These are phyloP conservation scores for Fibroporia radiculosa DNA, from an alignment of 768 basidiomycete species.

Conservation along the genomic window DNA sequence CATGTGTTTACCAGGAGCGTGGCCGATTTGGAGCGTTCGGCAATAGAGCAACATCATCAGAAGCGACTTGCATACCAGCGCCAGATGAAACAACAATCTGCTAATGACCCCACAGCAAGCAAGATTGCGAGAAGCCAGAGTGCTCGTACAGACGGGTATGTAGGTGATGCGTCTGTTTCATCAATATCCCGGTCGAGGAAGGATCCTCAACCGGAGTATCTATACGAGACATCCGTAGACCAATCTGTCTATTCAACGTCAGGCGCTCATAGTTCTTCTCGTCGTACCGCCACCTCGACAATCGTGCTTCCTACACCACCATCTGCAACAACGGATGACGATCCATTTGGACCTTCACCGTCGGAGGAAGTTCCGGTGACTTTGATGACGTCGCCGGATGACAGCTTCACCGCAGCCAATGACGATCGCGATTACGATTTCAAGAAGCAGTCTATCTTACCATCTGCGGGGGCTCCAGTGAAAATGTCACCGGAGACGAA, in stretches of 20 bases:
- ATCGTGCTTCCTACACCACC: constrained; percentile 38
- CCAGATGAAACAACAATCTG: constrained; percentile 59
- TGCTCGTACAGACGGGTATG: constrained; percentile 42
- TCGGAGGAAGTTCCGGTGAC: constrained; percentile 20
- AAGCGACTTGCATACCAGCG: constrained; percentile 77
- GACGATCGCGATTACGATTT: constrained; percentile 4
- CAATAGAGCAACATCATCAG: constrained; percentile 79
- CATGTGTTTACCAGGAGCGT: constrained; percentile 61
- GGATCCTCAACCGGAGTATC: constrained; percentile 57
- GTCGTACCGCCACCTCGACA: constrained; percentile 35
- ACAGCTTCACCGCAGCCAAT: constrained; percentile 12
- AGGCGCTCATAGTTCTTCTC: constrained; percentile 24
- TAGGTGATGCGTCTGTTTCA: constrained; percentile 22
- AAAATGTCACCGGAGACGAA: constrained; percentile 35
- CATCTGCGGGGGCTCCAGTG: constrained; percentile 17
- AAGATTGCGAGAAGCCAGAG: constrained; percentile 43
- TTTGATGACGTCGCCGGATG: constrained; percentile 24
- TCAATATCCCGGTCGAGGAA: constrained; percentile 26
- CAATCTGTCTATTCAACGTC: constrained; percentile 39
- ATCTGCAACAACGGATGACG: constrained; percentile 45
- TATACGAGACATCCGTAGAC: constrained; percentile 68
- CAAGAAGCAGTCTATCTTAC: constrained; percentile 4
- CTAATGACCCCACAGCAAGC: constrained; percentile 18
- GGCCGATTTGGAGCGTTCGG: constrained; percentile 69
- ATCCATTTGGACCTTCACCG: constrained; percentile 59